These are phyloP conservation scores for Venturia asperata DNA, from an alignment of 2,329 filamentous ascomycete genomes.

Conservation along the genomic window DNA sequence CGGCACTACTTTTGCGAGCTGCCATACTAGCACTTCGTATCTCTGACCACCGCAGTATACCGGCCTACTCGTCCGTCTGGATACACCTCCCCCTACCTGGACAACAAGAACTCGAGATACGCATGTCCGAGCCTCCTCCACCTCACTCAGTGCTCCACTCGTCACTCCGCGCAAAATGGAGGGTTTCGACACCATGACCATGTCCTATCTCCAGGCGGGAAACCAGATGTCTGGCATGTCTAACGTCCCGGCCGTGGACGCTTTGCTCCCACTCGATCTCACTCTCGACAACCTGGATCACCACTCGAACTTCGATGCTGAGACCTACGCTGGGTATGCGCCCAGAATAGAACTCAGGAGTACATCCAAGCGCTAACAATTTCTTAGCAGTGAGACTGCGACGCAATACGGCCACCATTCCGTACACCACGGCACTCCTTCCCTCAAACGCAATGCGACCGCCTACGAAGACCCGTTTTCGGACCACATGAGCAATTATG, in stretches of 20 bases:
- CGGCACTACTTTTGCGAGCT: background rate
- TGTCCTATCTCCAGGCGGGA: conserved; percentile 53
- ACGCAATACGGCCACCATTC: conserved; percentile 26
- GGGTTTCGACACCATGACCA: conserved; percentile 53
- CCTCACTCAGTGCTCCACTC: conserved; percentile 8
- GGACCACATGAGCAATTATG: conserved; percentile 40
- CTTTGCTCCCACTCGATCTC: conserved; percentile 34
- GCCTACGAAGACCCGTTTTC: conserved; percentile 46
- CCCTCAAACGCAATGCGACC: conserved; percentile 45
- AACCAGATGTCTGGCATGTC: conserved; percentile 45
- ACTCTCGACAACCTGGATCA: conserved; percentile 51
- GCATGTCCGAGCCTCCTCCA: background rate
- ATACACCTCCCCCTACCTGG: background rate
- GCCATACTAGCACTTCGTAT: background rate
- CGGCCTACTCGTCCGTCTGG: background rate
- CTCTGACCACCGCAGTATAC: background rate
- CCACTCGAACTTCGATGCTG: conserved; percentile 53
- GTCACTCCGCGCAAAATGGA: conserved; percentile 35
- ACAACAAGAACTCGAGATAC: background rate
- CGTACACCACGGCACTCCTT: conserved; percentile 27
- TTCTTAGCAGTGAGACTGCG: conserved; percentile 44
- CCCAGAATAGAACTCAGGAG: background rate
- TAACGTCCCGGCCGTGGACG: conserved; percentile 40
- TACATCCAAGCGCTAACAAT: background rate
- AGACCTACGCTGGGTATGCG: conserved; percentile 53